Evolutionary conservation across 805 yeast species (phyloP).

Genomic region (Nakazawaea siamensis): DNA sequence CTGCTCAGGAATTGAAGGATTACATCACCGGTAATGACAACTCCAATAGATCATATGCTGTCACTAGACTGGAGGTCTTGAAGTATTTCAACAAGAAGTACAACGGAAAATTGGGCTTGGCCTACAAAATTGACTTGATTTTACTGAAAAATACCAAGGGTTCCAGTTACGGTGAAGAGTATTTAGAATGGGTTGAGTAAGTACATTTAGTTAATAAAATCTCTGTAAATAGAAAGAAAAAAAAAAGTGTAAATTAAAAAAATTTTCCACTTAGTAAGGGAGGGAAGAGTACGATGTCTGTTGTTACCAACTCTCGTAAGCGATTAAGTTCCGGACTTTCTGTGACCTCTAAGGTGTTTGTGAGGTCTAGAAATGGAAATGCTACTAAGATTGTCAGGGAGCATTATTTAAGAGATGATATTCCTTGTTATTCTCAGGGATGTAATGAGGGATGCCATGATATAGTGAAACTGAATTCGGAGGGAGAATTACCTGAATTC

Average conservation of each 20-base stretch:
- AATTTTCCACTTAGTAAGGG: neutral
- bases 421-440: constrained; percentile 76
- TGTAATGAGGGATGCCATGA: constrained; percentile 60
- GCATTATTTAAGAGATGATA: constrained; percentile 86
- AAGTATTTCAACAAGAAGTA: constrained; percentile 48
- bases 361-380: constrained; percentile 81
- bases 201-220: neutral
- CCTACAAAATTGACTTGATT: constrained; percentile 48
- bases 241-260: neutral
- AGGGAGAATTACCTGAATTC: constrained; percentile 58
- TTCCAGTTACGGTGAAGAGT: constrained; percentile 30
- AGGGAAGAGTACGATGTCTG: constrained; percentile 10
- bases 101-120: constrained; percentile 52
- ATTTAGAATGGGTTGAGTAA: constrained; percentile 38
- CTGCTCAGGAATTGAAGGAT: constrained; percentile 51
- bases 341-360: constrained; percentile 84
- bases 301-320: constrained; percentile 23
- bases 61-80: constrained; percentile 59
- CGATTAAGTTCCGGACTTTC: constrained; percentile 44
- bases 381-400: constrained; percentile 91
- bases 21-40: constrained; percentile 68
- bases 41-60: constrained; percentile 55
- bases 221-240: neutral
- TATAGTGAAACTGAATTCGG: constrained; percentile 51
- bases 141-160: constrained; percentile 49